phyloP scores from a whole-genome alignment of 306 rosid species.

The Calophaca sinica region DNA sequence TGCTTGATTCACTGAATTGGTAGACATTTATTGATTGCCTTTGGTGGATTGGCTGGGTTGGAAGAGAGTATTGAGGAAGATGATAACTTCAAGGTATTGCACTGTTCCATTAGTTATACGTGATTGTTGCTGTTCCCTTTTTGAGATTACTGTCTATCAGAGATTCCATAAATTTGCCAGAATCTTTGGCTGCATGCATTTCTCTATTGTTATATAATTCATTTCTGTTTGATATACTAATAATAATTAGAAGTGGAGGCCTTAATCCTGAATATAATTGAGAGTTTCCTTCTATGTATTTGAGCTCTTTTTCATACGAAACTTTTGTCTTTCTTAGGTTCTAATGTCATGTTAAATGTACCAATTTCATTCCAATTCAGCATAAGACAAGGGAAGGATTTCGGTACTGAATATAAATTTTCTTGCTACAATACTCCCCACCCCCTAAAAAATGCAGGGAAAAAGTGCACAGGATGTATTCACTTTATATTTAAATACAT shows the following conservation, averaged over 20 bases:
- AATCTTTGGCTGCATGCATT: not conserved
- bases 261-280: slow-evolving; percentile 12
- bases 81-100: slow-evolving; percentile 65
- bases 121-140: slow-evolving; percentile 21
- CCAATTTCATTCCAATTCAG: slow-evolving; percentile 18
- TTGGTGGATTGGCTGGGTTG: slow-evolving; percentile 98
- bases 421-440: slow-evolving; percentile 13
- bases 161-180: slow-evolving; percentile 25
- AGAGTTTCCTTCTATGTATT: not conserved
- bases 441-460: slow-evolving; percentile 54
- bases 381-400: not conserved
- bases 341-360: slow-evolving; percentile 8
- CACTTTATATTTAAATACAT: slow-evolving; percentile 76
- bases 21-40: slow-evolving; percentile 92
- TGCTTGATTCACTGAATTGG: slow-evolving; percentile 44
- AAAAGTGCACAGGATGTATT: slow-evolving; percentile 66
- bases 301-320: slow-evolving; percentile 4
- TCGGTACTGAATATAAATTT: slow-evolving; percentile 15
- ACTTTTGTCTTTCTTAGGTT: slow-evolving; percentile 17
- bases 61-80: slow-evolving; percentile 98
- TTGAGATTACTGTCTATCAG: slow-evolving; percentile 33
- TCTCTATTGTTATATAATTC: slow-evolving; percentile 8
- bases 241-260: slow-evolving; percentile 22
- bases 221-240: slow-evolving; percentile 36
- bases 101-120: slow-evolving; percentile 5